Conservation (phyloP, 2,329 filamentous ascomycete species). For the Neodidymelliopsis sp. region DNA sequence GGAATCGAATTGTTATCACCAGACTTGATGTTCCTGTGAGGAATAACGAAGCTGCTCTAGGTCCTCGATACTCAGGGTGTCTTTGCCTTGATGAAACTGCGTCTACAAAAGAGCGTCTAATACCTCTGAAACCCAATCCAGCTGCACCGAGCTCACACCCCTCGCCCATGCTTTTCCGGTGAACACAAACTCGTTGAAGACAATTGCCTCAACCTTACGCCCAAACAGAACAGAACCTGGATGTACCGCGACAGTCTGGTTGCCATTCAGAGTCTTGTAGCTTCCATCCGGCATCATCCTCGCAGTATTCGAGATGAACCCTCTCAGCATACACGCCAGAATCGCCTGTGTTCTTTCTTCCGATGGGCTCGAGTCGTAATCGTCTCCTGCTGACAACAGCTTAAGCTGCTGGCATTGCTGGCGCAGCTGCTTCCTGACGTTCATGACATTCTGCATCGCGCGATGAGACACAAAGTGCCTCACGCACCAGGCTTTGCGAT, state of each 20-base stretch:
- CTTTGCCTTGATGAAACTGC: too few species aligned
- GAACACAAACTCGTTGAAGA: conserved; percentile 72
- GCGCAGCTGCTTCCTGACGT: conserved; percentile 68
- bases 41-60: too few species aligned
- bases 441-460: conserved; percentile 72
- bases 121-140: conserved; percentile 67
- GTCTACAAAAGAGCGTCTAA: conserved; percentile 42
- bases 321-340: conserved; percentile 64
- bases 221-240: conserved; percentile 68
- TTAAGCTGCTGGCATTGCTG: conserved; percentile 62
- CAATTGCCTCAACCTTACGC: conserved; percentile 64
- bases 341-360: conserved; percentile 59
- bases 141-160: conserved; percentile 67
- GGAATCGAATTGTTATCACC: too few species aligned
- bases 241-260: conserved; percentile 69
- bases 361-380: conserved; percentile 27
- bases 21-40: too few species aligned
- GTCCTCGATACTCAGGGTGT: too few species aligned
- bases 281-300: conserved; percentile 66
- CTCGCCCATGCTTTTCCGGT: conserved; percentile 70
- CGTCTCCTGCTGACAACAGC: conserved; percentile 35
- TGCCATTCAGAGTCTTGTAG: conserved; percentile 67
- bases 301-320: conserved; percentile 68
- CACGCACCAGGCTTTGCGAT: conserved; percentile 67
- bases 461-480: conserved; percentile 67